Evolutionary conservation across 192 early-diverging fungal species (phyloP), one percentile per base, ranked within the genome.

Genomic region (Cetraspora pellucida): DNA sequence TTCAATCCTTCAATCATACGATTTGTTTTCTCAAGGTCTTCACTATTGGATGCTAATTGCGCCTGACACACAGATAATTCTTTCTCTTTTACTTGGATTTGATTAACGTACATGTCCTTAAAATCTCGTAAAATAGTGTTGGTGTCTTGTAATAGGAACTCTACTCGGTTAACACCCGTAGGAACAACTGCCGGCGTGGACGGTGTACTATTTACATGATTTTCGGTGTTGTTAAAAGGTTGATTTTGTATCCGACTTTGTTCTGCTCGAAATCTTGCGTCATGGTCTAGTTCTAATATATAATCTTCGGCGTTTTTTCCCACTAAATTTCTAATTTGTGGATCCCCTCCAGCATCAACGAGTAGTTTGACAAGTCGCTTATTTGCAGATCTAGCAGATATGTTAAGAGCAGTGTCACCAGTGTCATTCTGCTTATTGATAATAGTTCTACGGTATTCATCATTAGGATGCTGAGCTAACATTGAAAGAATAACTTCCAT

Each of bases 401-500:
- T 89, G 27, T 87, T 89, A 74, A 94, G 75, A 2, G 93, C 87
- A 0, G 90, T 94, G 75, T 97, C 93, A 7, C 97, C 97, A 21
- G 88, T 87, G 8, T 89, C 84, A 68, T 97, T 95, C 68, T 93
- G 89, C 31, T 95, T 85, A 69, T 92, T 91, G 52, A 94, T 82
- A 50, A 93, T 90, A 27, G 19, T 23, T 37, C 25, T 49, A 46
- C 78, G 77, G 0, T 93, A 93, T 14, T 94, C 85, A 54, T 97
- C 96, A 9, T 93, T 90, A 21, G 87, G 85, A 77, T 90, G 90
- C 30, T 88, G 72, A 8, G 88, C 82, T 17, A 93, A 84, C 37
- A 90, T 87, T 11, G 90, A 89, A 16, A 98, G 82, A 3, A 96
- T 61, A 77, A 92, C 91, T 77, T 99, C 94, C 80, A 95, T 90